These are phyloP conservation scores for Acanthamoeba sp. DNA, from an alignment of 208 protist genomes.

Conservation along the genomic window DNA sequence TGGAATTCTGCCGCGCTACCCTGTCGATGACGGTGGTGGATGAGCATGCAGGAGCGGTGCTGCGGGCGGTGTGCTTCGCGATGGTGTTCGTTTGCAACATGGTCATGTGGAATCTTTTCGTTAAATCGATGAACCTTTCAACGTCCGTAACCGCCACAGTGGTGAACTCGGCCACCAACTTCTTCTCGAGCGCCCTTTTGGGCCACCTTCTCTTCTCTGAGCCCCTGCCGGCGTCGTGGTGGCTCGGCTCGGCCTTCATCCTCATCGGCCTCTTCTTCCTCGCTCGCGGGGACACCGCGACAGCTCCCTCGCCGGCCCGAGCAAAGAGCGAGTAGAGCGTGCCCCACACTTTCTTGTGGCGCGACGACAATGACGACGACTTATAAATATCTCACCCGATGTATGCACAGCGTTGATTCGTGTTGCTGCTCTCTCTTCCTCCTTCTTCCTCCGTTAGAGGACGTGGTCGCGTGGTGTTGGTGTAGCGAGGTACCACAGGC, in stretches of 20 bases:
- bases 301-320: too few species aligned
- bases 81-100: constrained; percentile 58
- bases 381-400: neutral
- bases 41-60: neutral
- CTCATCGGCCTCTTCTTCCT: constrained; percentile 55
- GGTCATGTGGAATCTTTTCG: constrained; percentile 71
- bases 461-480: neutral
- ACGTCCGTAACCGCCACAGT: constrained; percentile 56
- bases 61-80: constrained; percentile 13
- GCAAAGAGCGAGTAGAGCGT: too few species aligned
- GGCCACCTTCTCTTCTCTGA: constrained; percentile 52
- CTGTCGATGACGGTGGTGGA: neutral
- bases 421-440: neutral
- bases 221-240: constrained; percentile 25
- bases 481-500: constrained; percentile 26
- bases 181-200: constrained; percentile 53
- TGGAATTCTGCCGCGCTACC: neutral
- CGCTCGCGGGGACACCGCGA: constrained; percentile 22
- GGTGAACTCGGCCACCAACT: constrained; percentile 69
- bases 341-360: too few species aligned
- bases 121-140: constrained; percentile 67
- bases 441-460: neutral
- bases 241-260: constrained; percentile 43
- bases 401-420: neutral
- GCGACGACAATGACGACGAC: neutral